A percentile compares a stretch with the other conserved stretches of the same genome.
Conservation (phyloP, 768 basidiomycete species). For the Leccinum variicolor region DNA sequence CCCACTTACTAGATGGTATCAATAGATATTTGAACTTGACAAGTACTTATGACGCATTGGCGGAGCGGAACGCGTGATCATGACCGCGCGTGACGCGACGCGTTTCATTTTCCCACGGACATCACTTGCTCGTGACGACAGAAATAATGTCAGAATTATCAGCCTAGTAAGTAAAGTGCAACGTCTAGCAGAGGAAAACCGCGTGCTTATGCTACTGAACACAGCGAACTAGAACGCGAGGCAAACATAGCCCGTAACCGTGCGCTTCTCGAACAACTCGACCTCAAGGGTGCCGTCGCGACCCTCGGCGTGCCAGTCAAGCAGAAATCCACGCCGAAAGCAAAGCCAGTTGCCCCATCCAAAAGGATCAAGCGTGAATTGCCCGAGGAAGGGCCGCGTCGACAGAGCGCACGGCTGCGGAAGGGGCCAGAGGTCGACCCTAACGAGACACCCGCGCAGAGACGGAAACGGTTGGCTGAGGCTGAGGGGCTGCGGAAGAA, state of each 20-base stretch:
- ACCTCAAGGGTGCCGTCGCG: constrained; percentile 55
- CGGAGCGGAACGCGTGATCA: constrained; percentile 14
- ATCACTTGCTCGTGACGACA: neutral
- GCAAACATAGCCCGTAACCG: constrained; percentile 82
- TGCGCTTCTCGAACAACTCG: constrained; percentile 67
- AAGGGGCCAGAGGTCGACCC: constrained; percentile 43
- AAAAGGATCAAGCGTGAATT: constrained; percentile 54
- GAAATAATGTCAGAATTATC: constrained; percentile 43
- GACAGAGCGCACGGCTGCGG: constrained; percentile 65
- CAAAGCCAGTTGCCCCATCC: constrained; percentile 60
- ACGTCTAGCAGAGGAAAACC: neutral
- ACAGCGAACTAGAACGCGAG: constrained; percentile 68
- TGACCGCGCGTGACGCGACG: constrained; percentile 30
- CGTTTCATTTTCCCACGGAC: constrained; percentile 10
- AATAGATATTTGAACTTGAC: neutral
- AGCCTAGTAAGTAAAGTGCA: constrained; percentile 43
- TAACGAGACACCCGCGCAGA: constrained; percentile 64
- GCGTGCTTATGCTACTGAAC: neutral
- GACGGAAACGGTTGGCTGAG: constrained; percentile 62
- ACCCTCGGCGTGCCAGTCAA: constrained; percentile 44
- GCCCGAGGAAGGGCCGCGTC: constrained; percentile 45
- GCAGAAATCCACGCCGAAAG: constrained; percentile 37
- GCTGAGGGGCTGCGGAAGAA: constrained; percentile 53
- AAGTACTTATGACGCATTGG: neutral
- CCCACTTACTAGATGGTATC: neutral